A percentile compares a stretch with the other conserved stretches of the same genome.
Evolutionary conservation across 1,284 basidiomycete species (phyloP).

Genomic region (Ceratobasidium sp.): DNA sequence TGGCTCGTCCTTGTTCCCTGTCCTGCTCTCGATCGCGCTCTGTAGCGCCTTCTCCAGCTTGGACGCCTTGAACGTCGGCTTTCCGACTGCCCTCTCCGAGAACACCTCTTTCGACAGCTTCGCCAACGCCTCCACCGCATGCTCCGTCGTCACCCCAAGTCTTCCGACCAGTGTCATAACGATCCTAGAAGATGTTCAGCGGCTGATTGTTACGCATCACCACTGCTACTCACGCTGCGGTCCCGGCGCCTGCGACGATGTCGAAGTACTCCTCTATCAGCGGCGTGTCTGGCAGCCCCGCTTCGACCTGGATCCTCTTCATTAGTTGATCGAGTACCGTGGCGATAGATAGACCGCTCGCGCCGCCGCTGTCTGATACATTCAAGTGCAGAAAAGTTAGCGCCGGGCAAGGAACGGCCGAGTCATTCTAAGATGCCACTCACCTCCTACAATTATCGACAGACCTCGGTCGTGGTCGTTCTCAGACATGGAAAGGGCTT

Average conservation of each 20-base stretch:
- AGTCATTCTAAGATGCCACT: too few relatives aligned
- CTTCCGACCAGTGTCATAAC: background rate
- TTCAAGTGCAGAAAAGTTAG: background rate
- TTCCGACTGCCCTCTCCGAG: background rate
- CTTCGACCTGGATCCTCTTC: background rate
- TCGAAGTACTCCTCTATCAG: constrained; percentile 2
- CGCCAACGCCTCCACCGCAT: background rate
- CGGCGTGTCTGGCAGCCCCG: background rate
- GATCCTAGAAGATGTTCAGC: background rate
- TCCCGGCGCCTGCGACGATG: background rate
- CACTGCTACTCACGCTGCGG: background rate
- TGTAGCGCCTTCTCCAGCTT: constrained; percentile 9
- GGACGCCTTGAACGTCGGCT: background rate
- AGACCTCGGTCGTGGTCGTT: too few relatives aligned
- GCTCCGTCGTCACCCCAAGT: background rate
- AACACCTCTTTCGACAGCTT: background rate
- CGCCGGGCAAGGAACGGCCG: too few relatives aligned
- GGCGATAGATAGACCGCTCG: background rate
- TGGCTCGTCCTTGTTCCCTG: constrained; percentile 9
- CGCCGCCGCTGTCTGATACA: background rate
- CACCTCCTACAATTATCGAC: too few relatives aligned
- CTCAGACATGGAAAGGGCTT: too few relatives aligned
- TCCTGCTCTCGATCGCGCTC: background rate
- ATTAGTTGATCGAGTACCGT: background rate
- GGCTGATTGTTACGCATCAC: background rate